Base-by-base conservation (phyloP, 768 basidiomycete species). In the Auricularia heimuer region DNA sequence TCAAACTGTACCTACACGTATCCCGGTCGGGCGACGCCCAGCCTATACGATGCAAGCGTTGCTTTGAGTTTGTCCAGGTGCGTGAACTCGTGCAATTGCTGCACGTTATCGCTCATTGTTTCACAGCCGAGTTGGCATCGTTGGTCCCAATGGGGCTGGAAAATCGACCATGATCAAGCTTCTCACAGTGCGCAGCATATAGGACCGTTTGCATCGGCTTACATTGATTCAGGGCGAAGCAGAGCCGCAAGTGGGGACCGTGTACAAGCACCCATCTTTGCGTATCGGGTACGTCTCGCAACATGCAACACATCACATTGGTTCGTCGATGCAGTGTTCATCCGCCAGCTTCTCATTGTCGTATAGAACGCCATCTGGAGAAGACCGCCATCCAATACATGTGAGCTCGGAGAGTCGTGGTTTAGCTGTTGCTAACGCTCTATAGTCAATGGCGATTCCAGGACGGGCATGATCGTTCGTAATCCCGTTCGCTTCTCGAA, bases 241-340 rank as follows among this genome's bases (percentile, higher is more conserved):
- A 18, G 79, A 84, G 61, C 94, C 96, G 54, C 94, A 98, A 75
- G 85, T 90, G 73, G 95, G 95, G 37, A 83, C 84, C 7, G 94
- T 95, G 56, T 92, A 94, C 78, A 97, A 97, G 72, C 95, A 98
- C 73, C 95, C 94, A 37, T 82, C 92, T 42, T 78, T 98, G 45
- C 90, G 95, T 67, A 91, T 98, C 63, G 95, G 94, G 62, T 98
- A 98, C 75, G 94, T 98, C 68, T 95, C 96, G 3, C 95, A 98
- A 72, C 95, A 98, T 75, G 95, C 95, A 44, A 98, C 96, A 64
- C 96, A 97, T 79, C 95, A 98, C 74, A 90, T 96, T 68, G 90
- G 89, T 85, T 71, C 63, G 75, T 73, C 45, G 35, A 42, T 34
- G 21, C 11, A 21, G 8, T 10, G 36, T 39, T 37, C n/a, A 8